A percentile compares a stretch with the other conserved stretches of the same genome.
phyloP scores from a whole-genome alignment of 768 basidiomycete species.

The Paxillus ammoniavirescens region DNA sequence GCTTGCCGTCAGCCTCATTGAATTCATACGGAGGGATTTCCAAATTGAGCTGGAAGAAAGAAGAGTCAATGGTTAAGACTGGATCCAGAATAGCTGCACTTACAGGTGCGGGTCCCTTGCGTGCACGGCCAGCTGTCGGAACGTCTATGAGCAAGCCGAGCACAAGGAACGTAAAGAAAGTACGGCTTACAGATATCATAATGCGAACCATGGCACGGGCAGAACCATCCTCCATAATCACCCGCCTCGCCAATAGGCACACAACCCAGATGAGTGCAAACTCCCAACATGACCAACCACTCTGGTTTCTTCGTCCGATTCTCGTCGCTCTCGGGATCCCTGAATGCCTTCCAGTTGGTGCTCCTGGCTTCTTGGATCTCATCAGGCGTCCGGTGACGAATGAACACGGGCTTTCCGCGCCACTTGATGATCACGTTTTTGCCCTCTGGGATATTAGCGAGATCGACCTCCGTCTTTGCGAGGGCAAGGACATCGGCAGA shows the following conservation, averaged over 20 bases:
- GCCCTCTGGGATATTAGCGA: conserved; percentile 89
- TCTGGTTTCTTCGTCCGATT: conserved; percentile 90
- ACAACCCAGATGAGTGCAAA: conserved; percentile 98
- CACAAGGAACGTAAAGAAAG: not conserved
- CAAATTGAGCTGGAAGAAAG: conserved; percentile 70
- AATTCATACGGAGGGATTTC: conserved; percentile 90
- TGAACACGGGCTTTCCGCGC: conserved; percentile 99
- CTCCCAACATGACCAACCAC: conserved; percentile 91
- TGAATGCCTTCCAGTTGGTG: conserved; percentile 79
- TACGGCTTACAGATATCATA: conserved; percentile 84
- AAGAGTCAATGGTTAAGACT: conserved; percentile 8
- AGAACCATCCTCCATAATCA: conserved; percentile 99
- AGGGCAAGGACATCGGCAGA: conserved; percentile 97
- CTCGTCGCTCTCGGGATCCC: conserved; percentile 93
- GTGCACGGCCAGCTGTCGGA: conserved; percentile 79
- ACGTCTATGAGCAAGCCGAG: conserved; percentile 11
- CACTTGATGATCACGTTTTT: conserved; percentile 98
- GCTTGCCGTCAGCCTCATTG: conserved; percentile 83
- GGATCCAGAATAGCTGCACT: conserved; percentile 29
- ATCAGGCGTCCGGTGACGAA: conserved; percentile 87
- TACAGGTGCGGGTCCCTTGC: conserved; percentile 95
- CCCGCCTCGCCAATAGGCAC: conserved; percentile 98
- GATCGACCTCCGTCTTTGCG: conserved; percentile 96
- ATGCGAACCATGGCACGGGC: conserved; percentile 98
- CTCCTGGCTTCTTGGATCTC: conserved; percentile 93